Base-by-base conservation (phyloP, 768 basidiomycete genomes). In the Mycena latifolia region DNA sequence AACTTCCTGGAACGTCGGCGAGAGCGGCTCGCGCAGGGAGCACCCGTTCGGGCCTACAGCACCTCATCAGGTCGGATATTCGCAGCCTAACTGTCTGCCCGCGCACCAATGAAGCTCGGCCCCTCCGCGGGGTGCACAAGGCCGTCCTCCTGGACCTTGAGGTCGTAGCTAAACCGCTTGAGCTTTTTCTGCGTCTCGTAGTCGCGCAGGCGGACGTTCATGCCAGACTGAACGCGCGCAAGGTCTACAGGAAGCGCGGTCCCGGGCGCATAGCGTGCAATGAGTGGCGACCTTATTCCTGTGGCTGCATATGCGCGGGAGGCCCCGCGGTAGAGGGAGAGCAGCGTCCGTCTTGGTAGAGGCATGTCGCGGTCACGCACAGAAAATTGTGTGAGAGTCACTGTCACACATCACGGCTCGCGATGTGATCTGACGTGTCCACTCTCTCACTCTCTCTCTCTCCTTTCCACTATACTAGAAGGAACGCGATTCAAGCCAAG, bases 131-230 rank as follows among this genome's bases (percentile, higher is more conserved):
- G 62, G 11, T 25, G 35, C 7, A 63, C 62, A 2, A 20, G 20
- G 14, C 62, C 62, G 29, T 63, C 47, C 25, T 47, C 27, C 35
- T 63, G 54, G 14, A 63, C 17, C 45, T 56, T 55, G 5, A 63
- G 46, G 54, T 63, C 62, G 48, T 63, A 63, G 55, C 46, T 56
- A 54, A 63, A 56, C 45, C 62, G 53, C 45, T 56, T 50, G 31
- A 56, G 35, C 22, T 41, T 31, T 5, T 25, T 20, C 29, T 63
- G 54, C 14, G 55, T 56, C 46, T 63, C 62, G 62, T 63, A 63
- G 37, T 63, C 62, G 8, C 62, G 62, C 18, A 63, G 62, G 5
- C 24, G 31, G 11, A 63, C 62, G 15, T 56, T 55, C 35, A 22
- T 24, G 24, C 62, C 62, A 1, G 62, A 63, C 47, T 63, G 62